These are phyloP conservation scores for Sugiyamaella qingdaonensis DNA, from an alignment of 805 yeast species.

Conservation along the genomic window DNA sequence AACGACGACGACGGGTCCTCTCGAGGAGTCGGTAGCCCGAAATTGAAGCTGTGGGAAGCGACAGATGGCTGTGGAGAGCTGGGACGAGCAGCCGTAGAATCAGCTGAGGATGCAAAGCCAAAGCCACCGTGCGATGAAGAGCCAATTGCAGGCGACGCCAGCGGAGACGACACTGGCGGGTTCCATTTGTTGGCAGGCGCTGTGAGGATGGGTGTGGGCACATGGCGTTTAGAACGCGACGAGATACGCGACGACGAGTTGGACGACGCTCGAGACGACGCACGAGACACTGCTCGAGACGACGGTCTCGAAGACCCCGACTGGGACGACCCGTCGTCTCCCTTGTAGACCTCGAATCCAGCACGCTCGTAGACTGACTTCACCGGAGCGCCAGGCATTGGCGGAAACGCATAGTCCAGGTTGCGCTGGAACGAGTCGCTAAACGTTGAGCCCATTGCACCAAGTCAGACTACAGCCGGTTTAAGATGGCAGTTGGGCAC, in stretches of 20 bases:
- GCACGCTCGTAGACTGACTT: constrained; percentile 41
- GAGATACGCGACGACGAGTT: neutral
- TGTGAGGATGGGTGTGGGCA: neutral
- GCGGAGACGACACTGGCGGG: constrained; percentile 5
- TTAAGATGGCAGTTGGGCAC: too few relatives aligned
- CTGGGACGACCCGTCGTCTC: constrained; percentile 1
- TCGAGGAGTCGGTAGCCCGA: neutral
- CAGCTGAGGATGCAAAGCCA: too few relatives aligned
- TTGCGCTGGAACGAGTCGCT: constrained; percentile 14
- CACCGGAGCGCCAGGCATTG: constrained; percentile 33
- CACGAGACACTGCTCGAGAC: neutral
- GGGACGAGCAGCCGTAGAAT: too few relatives aligned
- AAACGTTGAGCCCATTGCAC: too few relatives aligned
- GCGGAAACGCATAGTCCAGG: constrained; percentile 38
- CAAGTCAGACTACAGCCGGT: too few relatives aligned
- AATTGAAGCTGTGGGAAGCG: neutral
- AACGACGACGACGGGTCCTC: neutral
- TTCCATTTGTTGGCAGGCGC: neutral
- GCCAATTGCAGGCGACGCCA: constrained; percentile 1
- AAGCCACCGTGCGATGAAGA: neutral
- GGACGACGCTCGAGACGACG: neutral
- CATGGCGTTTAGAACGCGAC: neutral
- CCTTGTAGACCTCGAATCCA: constrained; percentile 36
- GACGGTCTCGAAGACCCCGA: constrained; percentile 3
- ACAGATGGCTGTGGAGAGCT: neutral